Evolutionary conservation across 2,329 filamentous ascomycete species (phyloP).

Genomic region (Phoma herbarum): DNA sequence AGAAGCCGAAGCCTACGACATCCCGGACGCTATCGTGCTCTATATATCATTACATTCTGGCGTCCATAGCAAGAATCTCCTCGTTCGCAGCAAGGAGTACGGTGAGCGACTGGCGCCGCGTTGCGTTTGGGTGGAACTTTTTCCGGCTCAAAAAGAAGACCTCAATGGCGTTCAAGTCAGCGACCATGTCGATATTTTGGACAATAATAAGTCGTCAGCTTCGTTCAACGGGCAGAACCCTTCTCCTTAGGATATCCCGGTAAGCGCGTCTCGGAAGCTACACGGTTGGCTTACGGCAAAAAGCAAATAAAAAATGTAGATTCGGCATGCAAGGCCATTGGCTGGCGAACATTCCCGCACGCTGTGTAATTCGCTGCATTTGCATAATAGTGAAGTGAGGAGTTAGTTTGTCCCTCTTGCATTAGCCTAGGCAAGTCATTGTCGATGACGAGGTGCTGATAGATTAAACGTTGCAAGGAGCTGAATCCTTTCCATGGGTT

Average conservation of each 20-base stretch:
- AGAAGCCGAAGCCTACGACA: background rate
- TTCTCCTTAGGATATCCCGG: background rate
- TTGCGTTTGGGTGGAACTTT: background rate
- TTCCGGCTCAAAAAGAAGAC: background rate
- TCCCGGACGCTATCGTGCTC: background rate
- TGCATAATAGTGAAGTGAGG: constrained; percentile 4
- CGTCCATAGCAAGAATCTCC: background rate
- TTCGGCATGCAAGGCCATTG: background rate
- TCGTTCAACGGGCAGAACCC: background rate
- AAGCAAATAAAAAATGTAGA: constrained; percentile 3
- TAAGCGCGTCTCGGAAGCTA: constrained; percentile 9
- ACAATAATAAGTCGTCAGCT: background rate
- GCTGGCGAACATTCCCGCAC: background rate
- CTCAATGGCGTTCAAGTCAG: background rate
- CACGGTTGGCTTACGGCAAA: constrained; percentile 18
- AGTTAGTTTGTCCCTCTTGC: background rate
- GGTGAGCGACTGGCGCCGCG: background rate
- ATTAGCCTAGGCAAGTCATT: background rate
- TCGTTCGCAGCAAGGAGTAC: background rate
- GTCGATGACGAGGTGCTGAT: constrained; percentile 2
- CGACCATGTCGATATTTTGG: constrained; percentile 3
- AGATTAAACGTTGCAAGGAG: constrained; percentile 4
- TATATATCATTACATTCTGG: background rate
- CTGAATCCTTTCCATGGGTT: background rate
- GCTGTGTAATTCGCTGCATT: constrained; percentile 2